These are phyloP conservation scores for Trypanosomatidae sp. DNA, from an alignment of 208 protist species.

Conservation along the genomic window DNA sequence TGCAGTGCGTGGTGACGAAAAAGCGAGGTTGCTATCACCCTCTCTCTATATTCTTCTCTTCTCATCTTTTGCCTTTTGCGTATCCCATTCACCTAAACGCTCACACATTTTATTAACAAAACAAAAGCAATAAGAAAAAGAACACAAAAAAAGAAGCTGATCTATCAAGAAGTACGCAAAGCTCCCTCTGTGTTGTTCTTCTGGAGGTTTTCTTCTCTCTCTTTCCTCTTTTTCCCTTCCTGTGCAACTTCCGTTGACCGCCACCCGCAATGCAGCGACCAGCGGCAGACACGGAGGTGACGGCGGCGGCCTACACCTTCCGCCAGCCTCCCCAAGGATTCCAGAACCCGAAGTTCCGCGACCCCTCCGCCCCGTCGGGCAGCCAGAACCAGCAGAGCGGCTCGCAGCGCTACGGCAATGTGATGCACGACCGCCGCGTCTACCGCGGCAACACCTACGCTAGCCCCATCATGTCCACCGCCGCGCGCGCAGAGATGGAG, in stretches of 20 bases:
- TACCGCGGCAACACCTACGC: constrained; percentile 96
- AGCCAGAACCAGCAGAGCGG: not conserved
- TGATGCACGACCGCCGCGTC: constrained; percentile 96
- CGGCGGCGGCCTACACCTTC: constrained; percentile 86
- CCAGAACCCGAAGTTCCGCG: constrained; percentile 77
- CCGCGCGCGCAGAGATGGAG: constrained; percentile 67
- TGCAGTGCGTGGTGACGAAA: too few relatives aligned
- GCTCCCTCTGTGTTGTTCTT: not conserved
- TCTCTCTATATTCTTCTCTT: too few relatives aligned
- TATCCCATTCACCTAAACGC: too few relatives aligned
- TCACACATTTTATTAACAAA: too few relatives aligned
- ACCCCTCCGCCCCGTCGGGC: constrained; percentile 33
- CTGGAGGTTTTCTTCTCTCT: constrained; percentile 1
- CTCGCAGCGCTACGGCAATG: constrained; percentile 86
- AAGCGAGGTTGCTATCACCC: too few relatives aligned
- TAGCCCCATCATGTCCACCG: constrained; percentile 79
- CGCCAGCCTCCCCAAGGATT: constrained; percentile 87
- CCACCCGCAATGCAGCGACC: constrained; percentile 45
- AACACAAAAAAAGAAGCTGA: too few relatives aligned
- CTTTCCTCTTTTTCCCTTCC: not conserved
- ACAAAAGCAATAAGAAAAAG: too few relatives aligned
- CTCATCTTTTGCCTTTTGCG: too few relatives aligned
- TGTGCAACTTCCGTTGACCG: too few relatives aligned
- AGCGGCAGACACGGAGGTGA: constrained; percentile 29
- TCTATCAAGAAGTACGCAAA: too few relatives aligned